These are phyloP conservation scores for Fusarium piperis DNA, from an alignment of 2,329 filamentous ascomycete genomes.

Conservation along the genomic window DNA sequence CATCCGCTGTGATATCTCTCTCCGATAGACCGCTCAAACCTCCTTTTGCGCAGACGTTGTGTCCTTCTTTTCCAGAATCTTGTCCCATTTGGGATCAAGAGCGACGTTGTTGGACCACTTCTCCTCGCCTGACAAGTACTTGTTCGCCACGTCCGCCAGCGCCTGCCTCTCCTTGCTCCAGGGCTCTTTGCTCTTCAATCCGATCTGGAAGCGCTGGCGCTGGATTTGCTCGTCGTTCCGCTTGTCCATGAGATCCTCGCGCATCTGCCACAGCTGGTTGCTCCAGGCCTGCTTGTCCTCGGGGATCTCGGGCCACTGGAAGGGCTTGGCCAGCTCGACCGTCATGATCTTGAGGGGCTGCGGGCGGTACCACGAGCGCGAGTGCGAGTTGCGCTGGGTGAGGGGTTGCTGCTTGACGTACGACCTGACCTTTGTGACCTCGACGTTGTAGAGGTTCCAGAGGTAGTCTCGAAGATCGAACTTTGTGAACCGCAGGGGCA, in stretches of 20 bases:
- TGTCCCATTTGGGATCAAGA: constrained; percentile 60
- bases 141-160: constrained; percentile 71
- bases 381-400: constrained; percentile 60
- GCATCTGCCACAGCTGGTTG: constrained; percentile 65
- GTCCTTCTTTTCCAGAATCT: constrained; percentile 40
- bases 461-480: constrained; percentile 97
- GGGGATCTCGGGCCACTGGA: constrained; percentile 84
- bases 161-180: constrained; percentile 54
- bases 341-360: constrained; percentile 90
- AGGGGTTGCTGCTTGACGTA: constrained; percentile 73
- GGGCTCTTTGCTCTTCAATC: constrained; percentile 54
- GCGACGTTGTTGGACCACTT: constrained; percentile 65
- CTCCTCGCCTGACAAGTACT: constrained; percentile 67
- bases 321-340: constrained; percentile 86
- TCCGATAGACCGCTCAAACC: constrained; percentile 14
- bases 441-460: constrained; percentile 83
- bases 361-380: constrained; percentile 73
- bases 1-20: constrained; percentile 12
- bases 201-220: constrained; percentile 47
- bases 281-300: constrained; percentile 72
- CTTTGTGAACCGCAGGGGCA: constrained; percentile 93
- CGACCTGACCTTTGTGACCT: constrained; percentile 77
- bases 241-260: constrained; percentile 58
- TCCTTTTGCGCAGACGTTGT: constrained; percentile 40
- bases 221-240: constrained; percentile 48